These are phyloP conservation scores for Magnusiomyces suaveolens DNA, from an alignment of 1,139 yeast species.

Conservation along the genomic window DNA sequence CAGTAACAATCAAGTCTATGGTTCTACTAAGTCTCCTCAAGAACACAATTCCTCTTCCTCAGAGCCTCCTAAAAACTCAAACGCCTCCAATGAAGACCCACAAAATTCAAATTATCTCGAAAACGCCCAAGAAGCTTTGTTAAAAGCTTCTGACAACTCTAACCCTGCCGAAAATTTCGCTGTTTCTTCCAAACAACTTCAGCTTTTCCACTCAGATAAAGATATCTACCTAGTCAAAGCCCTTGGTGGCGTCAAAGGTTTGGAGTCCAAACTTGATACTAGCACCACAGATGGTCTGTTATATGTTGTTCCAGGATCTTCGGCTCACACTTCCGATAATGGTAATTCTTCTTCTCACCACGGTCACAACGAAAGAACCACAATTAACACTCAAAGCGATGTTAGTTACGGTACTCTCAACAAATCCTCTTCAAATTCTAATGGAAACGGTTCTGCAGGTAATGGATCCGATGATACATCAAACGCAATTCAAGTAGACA, in stretches of 20 bases:
- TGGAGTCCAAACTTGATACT: conserved; percentile 13
- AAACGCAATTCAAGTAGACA: background rate
- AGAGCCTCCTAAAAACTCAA: too few relatives aligned
- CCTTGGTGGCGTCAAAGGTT: conserved; percentile 24
- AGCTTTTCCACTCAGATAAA: conserved; percentile 35
- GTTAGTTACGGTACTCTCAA: background rate
- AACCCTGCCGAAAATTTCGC: background rate
- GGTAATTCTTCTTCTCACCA: background rate
- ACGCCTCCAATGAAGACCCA: too few relatives aligned
- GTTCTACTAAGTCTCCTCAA: background rate
- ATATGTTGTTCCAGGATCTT: background rate
- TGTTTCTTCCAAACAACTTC: conserved; percentile 29
- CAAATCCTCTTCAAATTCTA: background rate
- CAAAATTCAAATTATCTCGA: too few relatives aligned
- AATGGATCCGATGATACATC: background rate
- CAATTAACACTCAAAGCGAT: too few relatives aligned
- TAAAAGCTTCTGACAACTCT: background rate
- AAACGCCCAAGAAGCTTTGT: background rate
- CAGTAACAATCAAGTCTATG: background rate
- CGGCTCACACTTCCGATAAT: background rate
- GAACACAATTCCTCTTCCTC: background rate
- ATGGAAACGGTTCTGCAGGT: background rate
- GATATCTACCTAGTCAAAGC: conserved; percentile 31
- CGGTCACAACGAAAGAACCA: background rate
- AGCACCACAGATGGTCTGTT: background rate